Evolutionary conservation across 2,329 filamentous ascomycete species (phyloP).

Genomic region (Alternaria ethzedia): DNA sequence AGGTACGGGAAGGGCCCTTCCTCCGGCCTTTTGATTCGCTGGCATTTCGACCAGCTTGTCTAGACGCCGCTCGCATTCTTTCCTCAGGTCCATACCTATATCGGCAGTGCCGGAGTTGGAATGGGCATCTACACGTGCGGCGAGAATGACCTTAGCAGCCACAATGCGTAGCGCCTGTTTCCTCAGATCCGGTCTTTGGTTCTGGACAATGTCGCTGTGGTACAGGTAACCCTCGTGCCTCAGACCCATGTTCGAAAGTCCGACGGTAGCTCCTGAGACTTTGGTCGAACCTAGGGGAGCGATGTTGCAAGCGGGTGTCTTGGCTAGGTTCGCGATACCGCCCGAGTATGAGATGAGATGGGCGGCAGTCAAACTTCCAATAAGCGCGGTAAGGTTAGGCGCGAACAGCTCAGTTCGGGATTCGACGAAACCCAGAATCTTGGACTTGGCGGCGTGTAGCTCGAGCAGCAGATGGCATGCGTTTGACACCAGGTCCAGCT

Average conservation of each 20-base stretch:
- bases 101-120: slow-evolving; percentile 83
- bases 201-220: slow-evolving; percentile 85
- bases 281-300: slow-evolving; percentile 90
- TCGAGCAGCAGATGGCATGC: slow-evolving; percentile 90
- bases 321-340: slow-evolving; percentile 84
- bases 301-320: slow-evolving; percentile 92
- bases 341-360: slow-evolving; percentile 96
- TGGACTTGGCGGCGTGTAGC: slow-evolving; percentile 84
- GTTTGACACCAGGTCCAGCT: slow-evolving; percentile 74
- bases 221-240: slow-evolving; percentile 93
- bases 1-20: background rate
- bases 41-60: slow-evolving; percentile 93
- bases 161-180: slow-evolving; percentile 95
- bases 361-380: slow-evolving; percentile 90
- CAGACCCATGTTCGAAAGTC: slow-evolving; percentile 83
- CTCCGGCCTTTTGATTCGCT: slow-evolving; percentile 84
- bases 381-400: slow-evolving; percentile 87
- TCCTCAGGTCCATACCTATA: slow-evolving; percentile 80
- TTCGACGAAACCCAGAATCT: slow-evolving; percentile 90
- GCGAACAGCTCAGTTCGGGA: slow-evolving; percentile 97
- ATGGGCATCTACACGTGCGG: slow-evolving; percentile 85
- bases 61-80: slow-evolving; percentile 81
- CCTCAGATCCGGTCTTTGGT: slow-evolving; percentile 84
- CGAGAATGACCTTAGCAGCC: slow-evolving; percentile 90
- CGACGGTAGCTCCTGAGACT: slow-evolving; percentile 78